Evolutionary conservation across 192 early-diverging fungal species (phyloP), one percentile per base, ranked within the genome.

Genomic region (Backusella tarrabulga): DNA sequence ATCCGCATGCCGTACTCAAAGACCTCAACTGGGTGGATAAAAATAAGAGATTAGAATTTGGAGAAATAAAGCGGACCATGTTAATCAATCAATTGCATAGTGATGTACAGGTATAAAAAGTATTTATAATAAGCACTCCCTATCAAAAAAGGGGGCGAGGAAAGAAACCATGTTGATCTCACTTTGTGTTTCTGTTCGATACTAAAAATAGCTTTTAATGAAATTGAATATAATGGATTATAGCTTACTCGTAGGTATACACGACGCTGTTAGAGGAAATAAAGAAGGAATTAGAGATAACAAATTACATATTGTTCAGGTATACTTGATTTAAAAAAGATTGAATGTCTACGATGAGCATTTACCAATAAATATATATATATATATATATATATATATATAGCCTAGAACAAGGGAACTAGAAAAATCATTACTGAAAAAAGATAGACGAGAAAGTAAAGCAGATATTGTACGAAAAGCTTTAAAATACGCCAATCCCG

Each of bases 191-290:
- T 34, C 1, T 66, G 19, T 72, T 56, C 34, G 56, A 73, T 34
- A 73, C 26, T 8, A 9, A 54, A 71, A 71, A 29, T 7, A 90
- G 81, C 83, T 99, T 60, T 81, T 93, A 68, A 84, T 87, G 36
- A 86, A 88, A 44, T 86, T 93, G 34, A 92, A 95, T 71, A 98
- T 99, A 68, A 99, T 99, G 98, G 98, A 99, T 84, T 99, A 99
- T 84, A 97, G 96, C 73, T 88, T 99, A 70, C 84, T 99, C 21
- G 82, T 99, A 72, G 98, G 98, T 7, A 88, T 96, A 38, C 97
- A 98, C 79, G 95, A 98, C 75, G 85, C 93, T 38, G 85, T 89
- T 21, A 88, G 91, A 35, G 96, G 95, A 38, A 97, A 98, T 84
- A 87, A 85, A 32, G 92, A 95, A 76, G 95, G 95, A 77, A 95